These are phyloP conservation scores for Penicillium malachiteum DNA, from an alignment of 495 filamentous ascomycete genomes.

Conservation along the genomic window DNA sequence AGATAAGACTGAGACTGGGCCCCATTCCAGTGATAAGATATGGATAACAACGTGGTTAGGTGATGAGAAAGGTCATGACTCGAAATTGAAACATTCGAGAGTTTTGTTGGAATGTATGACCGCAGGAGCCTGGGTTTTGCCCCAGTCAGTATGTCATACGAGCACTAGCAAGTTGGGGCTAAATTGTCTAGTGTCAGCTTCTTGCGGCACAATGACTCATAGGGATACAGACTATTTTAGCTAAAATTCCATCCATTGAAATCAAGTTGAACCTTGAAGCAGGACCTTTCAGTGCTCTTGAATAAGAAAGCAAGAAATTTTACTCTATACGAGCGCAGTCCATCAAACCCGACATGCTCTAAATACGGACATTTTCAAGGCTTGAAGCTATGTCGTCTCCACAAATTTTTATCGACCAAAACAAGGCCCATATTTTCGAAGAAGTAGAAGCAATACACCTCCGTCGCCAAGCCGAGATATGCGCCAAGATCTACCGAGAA, in stretches of 20 bases:
- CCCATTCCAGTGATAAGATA: not conserved
- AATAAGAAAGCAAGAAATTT: no score
- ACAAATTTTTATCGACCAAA: not conserved
- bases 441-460: conserved; percentile 9
- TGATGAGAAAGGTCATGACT: not conserved
- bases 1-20: not conserved
- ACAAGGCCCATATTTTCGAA: conserved; percentile 8
- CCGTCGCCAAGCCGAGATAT: conserved; percentile 17
- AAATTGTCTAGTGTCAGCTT: not conserved
- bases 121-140: no score
- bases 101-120: no score
- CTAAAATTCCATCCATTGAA: no score
- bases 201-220: no score
- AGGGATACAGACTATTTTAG: no score
- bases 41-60: not conserved
- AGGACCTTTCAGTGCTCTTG: no score
- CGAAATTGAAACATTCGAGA: no score
- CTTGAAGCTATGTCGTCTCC: conserved; percentile 1
- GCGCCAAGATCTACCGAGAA: conserved; percentile 5
- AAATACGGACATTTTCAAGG: not conserved
- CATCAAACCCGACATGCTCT: no score
- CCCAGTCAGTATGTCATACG: not conserved
- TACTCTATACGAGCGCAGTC: not conserved
- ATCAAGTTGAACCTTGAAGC: no score
- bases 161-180: not conserved